Conservation (phyloP, 2,329 filamentous ascomycete genomes). For the Fusarium verrucosum region DNA sequence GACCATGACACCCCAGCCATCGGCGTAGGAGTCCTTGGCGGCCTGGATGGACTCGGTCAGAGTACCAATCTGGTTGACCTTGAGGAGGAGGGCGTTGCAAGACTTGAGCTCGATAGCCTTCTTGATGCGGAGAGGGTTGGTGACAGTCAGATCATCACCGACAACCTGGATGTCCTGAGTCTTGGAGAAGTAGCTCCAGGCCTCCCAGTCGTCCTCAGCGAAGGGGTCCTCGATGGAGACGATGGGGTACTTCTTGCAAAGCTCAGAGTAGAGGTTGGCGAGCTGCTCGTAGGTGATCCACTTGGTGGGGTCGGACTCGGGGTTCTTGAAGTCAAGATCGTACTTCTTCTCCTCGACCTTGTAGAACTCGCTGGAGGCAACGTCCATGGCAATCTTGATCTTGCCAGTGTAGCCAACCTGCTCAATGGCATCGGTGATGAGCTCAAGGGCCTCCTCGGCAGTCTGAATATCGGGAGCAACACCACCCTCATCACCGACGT, state of each 20-base stretch:
- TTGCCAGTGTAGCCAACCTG: conserved; percentile 93
- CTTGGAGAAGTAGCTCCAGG: conserved; percentile 99
- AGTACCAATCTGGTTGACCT: conserved; percentile 99
- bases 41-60: conserved; percentile 99
- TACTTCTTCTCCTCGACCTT: conserved; percentile 98
- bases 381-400: conserved; percentile 99
- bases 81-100: conserved; percentile 96
- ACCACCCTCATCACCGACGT: conserved; percentile 99
- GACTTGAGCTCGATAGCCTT: conserved; percentile 99
- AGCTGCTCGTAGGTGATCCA: conserved; percentile 99
- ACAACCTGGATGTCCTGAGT: conserved; percentile 98
- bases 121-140: conserved; percentile 99
- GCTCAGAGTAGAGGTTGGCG: conserved; percentile 86
- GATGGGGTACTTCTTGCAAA: conserved; percentile 96
- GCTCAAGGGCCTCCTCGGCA: conserved; percentile 92
- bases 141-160: conserved; percentile 97
- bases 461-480: conserved; percentile 99
- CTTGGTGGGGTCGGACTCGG: conserved; percentile 92
- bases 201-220: conserved; percentile 99
- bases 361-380: conserved; percentile 99
- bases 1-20: conserved; percentile 99
- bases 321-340: conserved; percentile 99
- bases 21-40: conserved; percentile 96
- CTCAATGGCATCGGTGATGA: conserved; percentile 95
- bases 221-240: conserved; percentile 99